phyloP scores from a whole-genome alignment of 2,329 filamentous ascomycete species.

The Neonectria faginata region DNA sequence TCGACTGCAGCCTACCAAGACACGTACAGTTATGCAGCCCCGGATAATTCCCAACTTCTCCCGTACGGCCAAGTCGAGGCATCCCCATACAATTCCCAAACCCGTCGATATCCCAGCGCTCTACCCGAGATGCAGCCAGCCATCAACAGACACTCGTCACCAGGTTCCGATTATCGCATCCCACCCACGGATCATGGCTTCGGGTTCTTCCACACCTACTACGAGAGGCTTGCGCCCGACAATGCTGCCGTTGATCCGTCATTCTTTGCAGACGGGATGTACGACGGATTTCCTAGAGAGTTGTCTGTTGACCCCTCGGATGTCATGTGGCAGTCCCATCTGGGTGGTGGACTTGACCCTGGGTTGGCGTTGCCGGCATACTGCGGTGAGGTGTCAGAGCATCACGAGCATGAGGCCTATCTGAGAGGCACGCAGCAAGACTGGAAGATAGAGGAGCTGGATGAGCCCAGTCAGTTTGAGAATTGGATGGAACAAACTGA shows the following conservation, averaged over 20 bases:
- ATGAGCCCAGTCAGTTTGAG: constrained; percentile 47
- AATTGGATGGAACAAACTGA: constrained; percentile 50
- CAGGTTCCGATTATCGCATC: constrained; percentile 31
- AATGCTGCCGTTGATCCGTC: constrained; percentile 25
- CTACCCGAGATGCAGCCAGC: constrained; percentile 27
- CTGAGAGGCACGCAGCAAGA: constrained; percentile 50
- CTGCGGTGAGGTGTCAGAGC: constrained; percentile 29
- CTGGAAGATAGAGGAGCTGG: constrained; percentile 52
- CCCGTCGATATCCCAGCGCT: constrained; percentile 26
- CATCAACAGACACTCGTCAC: constrained; percentile 38
- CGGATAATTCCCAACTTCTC: constrained; percentile 23
- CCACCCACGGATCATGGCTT: constrained; percentile 19
- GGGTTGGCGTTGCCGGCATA: constrained; percentile 28
- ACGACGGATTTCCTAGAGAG: constrained; percentile 27
- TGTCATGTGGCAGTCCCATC: constrained; percentile 29
- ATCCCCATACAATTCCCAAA: constrained; percentile 28
- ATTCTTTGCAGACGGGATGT: constrained; percentile 16
- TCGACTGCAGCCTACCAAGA: constrained; percentile 27
- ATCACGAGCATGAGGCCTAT: constrained; percentile 47
- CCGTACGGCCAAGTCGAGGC: constrained; percentile 33
- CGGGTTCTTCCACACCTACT: constrained; percentile 30
- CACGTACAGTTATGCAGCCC: constrained; percentile 33
- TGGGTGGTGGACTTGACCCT: constrained; percentile 24
- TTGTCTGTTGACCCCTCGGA: constrained; percentile 20
- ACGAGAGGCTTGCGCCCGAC: constrained; percentile 6